Evolutionary conservation across 2,329 filamentous ascomycete species (phyloP).

Genomic region (Cercospora sp.): DNA sequence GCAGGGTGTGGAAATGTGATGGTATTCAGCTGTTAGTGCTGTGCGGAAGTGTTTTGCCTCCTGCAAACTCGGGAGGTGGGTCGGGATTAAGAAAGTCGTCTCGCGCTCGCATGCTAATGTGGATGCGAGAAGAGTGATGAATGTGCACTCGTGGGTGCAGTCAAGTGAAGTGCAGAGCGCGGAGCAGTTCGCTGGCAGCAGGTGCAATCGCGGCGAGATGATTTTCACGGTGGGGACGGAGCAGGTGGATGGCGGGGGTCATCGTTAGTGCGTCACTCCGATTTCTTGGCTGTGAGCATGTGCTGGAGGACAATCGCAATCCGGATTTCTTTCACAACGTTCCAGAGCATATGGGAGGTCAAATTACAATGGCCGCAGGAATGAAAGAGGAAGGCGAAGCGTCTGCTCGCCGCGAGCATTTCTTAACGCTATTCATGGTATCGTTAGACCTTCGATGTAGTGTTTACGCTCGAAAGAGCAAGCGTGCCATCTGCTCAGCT

Average conservation of each 20-base stretch:
- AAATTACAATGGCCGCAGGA: background rate
- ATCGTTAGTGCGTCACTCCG: slow-evolving; percentile 1
- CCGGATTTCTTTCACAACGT: background rate
- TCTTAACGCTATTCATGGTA: background rate
- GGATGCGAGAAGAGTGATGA: slow-evolving; percentile 21
- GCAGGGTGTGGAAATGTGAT: slow-evolving; percentile 1
- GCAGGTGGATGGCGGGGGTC: slow-evolving; percentile 5
- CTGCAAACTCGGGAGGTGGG: slow-evolving; percentile 34
- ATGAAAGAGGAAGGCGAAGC: too few species aligned
- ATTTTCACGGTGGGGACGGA: slow-evolving; percentile 6
- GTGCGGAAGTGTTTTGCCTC: slow-evolving; percentile 29
- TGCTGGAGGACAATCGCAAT: background rate
- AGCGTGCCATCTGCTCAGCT: slow-evolving; percentile 15
- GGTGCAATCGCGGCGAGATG: slow-evolving; percentile 3
- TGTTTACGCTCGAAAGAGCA: slow-evolving; percentile 14
- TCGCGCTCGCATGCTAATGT: slow-evolving; percentile 35
- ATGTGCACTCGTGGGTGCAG: slow-evolving; percentile 11
- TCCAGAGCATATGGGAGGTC: background rate
- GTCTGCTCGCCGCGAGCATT: background rate
- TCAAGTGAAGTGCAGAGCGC: slow-evolving; percentile 6
- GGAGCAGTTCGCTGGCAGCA: background rate
- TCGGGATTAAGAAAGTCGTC: slow-evolving; percentile 33
- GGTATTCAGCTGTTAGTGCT: slow-evolving; percentile 34
- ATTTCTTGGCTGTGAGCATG: slow-evolving; percentile 2
- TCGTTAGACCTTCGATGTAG: background rate